These are phyloP conservation scores for Epichloe aotearoae DNA, from an alignment of 2,329 filamentous ascomycete species.

Conservation along the genomic window DNA sequence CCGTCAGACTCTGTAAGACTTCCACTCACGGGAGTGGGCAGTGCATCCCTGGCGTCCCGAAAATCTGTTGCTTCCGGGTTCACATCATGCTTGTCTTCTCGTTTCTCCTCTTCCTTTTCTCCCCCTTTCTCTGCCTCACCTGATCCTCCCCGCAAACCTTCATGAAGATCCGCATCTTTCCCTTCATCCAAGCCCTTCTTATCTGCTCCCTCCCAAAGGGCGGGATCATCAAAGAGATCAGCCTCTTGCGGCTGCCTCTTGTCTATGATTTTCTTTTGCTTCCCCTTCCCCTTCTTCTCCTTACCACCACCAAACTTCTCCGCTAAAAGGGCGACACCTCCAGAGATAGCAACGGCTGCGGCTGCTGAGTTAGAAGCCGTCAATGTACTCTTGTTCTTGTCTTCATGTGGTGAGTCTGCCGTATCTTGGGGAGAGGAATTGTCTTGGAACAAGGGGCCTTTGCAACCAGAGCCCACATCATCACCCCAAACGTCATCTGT, in stretches of 20 bases:
- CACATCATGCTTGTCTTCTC: background rate
- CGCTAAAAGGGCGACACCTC: constrained; percentile 21
- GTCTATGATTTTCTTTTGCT: constrained; percentile 25
- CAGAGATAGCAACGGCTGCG: constrained; percentile 7
- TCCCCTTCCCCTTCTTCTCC: constrained; percentile 11
- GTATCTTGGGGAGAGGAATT: background rate
- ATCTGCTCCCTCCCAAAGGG: constrained; percentile 30
- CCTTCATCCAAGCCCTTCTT: constrained; percentile 19
- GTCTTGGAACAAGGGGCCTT: background rate
- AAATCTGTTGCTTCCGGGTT: background rate
- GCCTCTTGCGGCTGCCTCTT: constrained; percentile 25
- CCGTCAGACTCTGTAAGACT: constrained; percentile 11
- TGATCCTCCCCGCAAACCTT: constrained; percentile 18
- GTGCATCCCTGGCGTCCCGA: constrained; percentile 6
- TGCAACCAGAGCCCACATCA: background rate
- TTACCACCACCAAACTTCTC: constrained; percentile 21
- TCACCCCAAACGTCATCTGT: background rate
- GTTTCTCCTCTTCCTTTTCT: constrained; percentile 3
- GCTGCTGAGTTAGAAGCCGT: constrained; percentile 15
- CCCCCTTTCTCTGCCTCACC: constrained; percentile 5
- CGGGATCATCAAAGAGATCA: constrained; percentile 31
- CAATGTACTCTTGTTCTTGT: background rate
- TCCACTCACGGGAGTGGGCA: constrained; percentile 7
- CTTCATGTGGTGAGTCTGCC: background rate
- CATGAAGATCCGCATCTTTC: constrained; percentile 7